A percentile compares a stretch with the other conserved stretches of the same genome.
These are phyloP conservation scores for Noccaea bulbosa DNA, from an alignment of 345 rosid genomes.

Conservation along the genomic window DNA sequence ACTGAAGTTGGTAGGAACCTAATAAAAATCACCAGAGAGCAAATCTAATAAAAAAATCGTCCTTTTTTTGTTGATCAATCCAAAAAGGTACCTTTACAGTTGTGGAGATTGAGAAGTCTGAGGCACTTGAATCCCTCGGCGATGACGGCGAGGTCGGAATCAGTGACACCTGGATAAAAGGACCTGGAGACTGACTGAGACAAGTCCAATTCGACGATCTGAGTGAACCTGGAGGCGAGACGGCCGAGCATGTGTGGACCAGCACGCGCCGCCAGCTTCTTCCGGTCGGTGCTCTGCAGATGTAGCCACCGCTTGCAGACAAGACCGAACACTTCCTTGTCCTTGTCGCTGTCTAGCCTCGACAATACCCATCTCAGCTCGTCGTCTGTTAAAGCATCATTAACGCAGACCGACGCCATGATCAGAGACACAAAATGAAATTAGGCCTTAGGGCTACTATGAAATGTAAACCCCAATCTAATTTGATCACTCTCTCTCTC, in stretches of 20 bases:
- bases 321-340: slow-evolving; percentile 83
- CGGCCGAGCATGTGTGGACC: slow-evolving; percentile 88
- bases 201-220: slow-evolving; percentile 75
- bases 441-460: background rate
- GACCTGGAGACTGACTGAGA: slow-evolving; percentile 94
- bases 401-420: slow-evolving; percentile 62
- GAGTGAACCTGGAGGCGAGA: slow-evolving; percentile 81
- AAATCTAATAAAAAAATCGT: slow-evolving; percentile 13
- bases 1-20: slow-evolving; percentile 12
- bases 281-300: slow-evolving; percentile 88
- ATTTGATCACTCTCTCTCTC: background rate
- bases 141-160: slow-evolving; percentile 76
- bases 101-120: slow-evolving; percentile 60
- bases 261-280: slow-evolving; percentile 85
- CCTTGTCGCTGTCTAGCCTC: slow-evolving; percentile 68
- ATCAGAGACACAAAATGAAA: slow-evolving; percentile 22
- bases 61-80: slow-evolving; percentile 1
- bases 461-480: slow-evolving; percentile 30
- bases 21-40: slow-evolving; percentile 18
- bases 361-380: slow-evolving; percentile 72
- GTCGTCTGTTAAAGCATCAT: slow-evolving; percentile 76
- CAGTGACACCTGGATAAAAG: slow-evolving; percentile 86
- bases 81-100: slow-evolving; percentile 58
- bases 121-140: slow-evolving; percentile 69
- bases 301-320: slow-evolving; percentile 91